Percentiles rank a stretch among this genome's conserved stretches.
Conservation (phyloP, 2,329 filamentous ascomycete species). For the Diaporthe vaccinii region DNA sequence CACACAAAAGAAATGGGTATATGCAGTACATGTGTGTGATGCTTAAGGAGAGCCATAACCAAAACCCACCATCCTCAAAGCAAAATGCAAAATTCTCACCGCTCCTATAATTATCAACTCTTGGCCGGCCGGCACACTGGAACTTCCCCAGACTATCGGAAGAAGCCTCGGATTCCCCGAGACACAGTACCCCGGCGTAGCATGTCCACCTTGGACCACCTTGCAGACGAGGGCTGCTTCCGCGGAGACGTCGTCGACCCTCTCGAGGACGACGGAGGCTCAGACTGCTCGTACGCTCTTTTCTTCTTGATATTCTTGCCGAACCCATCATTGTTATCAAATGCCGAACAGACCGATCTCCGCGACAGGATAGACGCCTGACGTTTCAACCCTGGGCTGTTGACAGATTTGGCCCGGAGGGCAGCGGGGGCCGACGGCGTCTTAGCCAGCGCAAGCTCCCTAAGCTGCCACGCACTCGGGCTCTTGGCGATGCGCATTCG, state of each 20-base stretch:
- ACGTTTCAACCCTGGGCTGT: conserved; percentile 44
- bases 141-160: conserved; percentile 51
- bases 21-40: conserved; percentile 10
- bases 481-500: conserved; percentile 39
- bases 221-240: conserved; percentile 46
- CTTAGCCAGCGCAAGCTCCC: conserved; percentile 19
- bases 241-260: conserved; percentile 45
- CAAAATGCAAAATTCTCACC: neutral
- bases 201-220: conserved; percentile 54
- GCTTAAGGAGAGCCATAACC: neutral
- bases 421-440: conserved; percentile 30
- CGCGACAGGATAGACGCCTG: conserved; percentile 41
- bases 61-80: neutral
- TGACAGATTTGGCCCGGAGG: conserved; percentile 44
- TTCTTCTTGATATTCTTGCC: conserved; percentile 22
- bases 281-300: neutral
- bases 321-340: conserved; percentile 8
- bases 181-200: conserved; percentile 55
- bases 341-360: conserved; percentile 38
- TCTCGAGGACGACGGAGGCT: conserved; percentile 37
- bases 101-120: neutral
- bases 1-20: conserved; percentile 39
- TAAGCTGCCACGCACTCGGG: conserved; percentile 37
- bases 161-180: conserved; percentile 59
- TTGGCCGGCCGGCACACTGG: conserved; percentile 16